Evolutionary conservation across 768 basidiomycete genomes (phyloP).

Genomic region (Lactarius quietus): DNA sequence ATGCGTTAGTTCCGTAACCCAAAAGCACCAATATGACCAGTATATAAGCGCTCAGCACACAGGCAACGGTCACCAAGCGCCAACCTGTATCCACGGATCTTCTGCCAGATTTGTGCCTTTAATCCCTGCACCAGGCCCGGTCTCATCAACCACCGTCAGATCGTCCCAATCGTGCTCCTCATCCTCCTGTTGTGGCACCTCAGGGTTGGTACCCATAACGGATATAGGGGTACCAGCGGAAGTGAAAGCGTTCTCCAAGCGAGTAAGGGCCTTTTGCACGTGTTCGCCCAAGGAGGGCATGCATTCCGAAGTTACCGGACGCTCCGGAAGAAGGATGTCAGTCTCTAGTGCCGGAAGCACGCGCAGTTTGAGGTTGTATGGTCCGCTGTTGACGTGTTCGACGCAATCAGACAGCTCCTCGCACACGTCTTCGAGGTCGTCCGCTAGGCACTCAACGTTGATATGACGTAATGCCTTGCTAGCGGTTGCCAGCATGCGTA

Average conservation of each 20-base stretch:
- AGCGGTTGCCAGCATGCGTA: constrained; percentile 15
- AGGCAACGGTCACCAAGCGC: constrained; percentile 16
- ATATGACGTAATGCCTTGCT: constrained; percentile 15
- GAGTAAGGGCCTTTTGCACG: constrained; percentile 19
- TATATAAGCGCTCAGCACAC: background rate
- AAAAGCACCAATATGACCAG: background rate
- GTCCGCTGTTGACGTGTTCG: constrained; percentile 23
- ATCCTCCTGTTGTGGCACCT: constrained; percentile 9
- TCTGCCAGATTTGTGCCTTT: constrained; percentile 7
- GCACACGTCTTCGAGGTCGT: constrained; percentile 25
- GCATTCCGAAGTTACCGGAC: constrained; percentile 16
- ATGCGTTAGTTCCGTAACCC: background rate
- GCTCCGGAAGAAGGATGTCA: constrained; percentile 14
- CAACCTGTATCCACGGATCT: constrained; percentile 11
- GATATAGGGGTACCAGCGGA: constrained; percentile 23
- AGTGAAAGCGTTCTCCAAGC: constrained; percentile 21
- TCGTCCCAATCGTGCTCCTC: constrained; percentile 24
- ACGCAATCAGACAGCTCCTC: constrained; percentile 24
- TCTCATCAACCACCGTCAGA: constrained; percentile 23
- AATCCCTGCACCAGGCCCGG: constrained; percentile 2
- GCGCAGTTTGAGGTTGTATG: constrained; percentile 22
- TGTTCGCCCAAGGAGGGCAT: constrained; percentile 9
- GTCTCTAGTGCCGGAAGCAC: constrained; percentile 19
- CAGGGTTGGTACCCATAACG: constrained; percentile 11
- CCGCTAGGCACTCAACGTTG: constrained; percentile 23